Conservation (phyloP, 2,329 filamentous ascomycete species). For the Cladosporium austrohemisphaericum region DNA sequence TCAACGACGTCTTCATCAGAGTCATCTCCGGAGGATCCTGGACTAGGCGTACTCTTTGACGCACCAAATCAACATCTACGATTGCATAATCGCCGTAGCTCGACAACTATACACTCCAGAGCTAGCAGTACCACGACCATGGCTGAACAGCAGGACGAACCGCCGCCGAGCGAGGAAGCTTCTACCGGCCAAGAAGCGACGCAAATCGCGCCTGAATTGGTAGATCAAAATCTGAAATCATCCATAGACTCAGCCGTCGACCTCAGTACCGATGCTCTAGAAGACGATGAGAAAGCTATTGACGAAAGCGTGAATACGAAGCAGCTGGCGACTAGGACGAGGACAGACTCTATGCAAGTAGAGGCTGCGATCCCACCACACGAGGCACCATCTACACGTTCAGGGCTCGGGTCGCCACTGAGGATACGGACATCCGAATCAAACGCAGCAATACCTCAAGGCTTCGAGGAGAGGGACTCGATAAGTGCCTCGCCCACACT, state of each 20-base stretch:
- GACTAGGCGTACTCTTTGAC: slow-evolving; percentile 1
- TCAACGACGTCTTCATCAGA: not conserved
- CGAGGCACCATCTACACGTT: not conserved
- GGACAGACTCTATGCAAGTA: slow-evolving; percentile 5
- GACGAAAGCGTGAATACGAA: not conserved
- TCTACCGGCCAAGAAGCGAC: too few relatives aligned
- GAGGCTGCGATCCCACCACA: not conserved
- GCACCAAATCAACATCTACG: not conserved
- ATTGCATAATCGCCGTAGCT: not conserved
- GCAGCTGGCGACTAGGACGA: not conserved
- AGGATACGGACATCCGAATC: not conserved
- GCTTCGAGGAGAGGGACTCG: slow-evolving; percentile 15
- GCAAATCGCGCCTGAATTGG: not conserved
- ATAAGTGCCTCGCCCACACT: slow-evolving; percentile 13
- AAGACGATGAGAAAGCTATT: not conserved
- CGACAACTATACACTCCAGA: not conserved
- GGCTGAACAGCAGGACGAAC: slow-evolving; percentile 1
- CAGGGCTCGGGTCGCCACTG: not conserved
- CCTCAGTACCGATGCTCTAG: not conserved
- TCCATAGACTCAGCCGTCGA: not conserved
- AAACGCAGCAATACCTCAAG: not conserved
- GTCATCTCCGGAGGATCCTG: slow-evolving; percentile 1
- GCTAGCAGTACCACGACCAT: not conserved
- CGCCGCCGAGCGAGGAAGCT: not conserved
- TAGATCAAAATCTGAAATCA: not conserved